These are phyloP conservation scores for Anisogramma anomala DNA, from an alignment of 2,329 filamentous ascomycete species.

Conservation along the genomic window DNA sequence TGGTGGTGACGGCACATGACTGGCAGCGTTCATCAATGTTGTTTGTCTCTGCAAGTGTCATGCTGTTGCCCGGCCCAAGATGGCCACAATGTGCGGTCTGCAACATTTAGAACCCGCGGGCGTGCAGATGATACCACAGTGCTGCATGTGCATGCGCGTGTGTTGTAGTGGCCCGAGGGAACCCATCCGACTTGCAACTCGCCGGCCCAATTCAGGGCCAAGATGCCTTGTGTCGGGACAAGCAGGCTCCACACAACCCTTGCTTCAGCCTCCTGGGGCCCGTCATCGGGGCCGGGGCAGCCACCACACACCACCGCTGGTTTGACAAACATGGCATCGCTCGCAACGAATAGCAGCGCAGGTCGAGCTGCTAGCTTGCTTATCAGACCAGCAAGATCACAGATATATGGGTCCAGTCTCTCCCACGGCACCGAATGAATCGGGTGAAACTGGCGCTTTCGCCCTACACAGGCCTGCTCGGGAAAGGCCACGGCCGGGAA, in stretches of 20 bases:
- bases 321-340: too few relatives aligned
- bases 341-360: conserved; percentile 9
- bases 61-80: conserved; percentile 5
- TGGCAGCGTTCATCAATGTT: not conserved
- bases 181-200: not conserved
- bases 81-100: conserved; percentile 8
- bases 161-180: not conserved
- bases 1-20: too few relatives aligned
- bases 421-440: conserved; percentile 1
- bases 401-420: too few relatives aligned
- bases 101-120: not conserved
- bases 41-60: not conserved
- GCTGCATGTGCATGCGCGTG: not conserved
- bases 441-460: conserved; percentile 10
- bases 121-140: not conserved
- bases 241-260: too few relatives aligned
- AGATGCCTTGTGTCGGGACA: conserved; percentile 9
- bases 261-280: too few relatives aligned
- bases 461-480: not conserved
- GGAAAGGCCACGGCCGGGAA: not conserved
- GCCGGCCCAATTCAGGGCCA: conserved; percentile 11
- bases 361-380: conserved; percentile 6
- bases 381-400: conserved; percentile 12
- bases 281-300: too few relatives aligned
- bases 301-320: too few relatives aligned